A percentile compares a stretch with the other conserved stretches of the same genome.
phyloP scores from a whole-genome alignment of 2,329 filamentous ascomycete genomes.

The Epicoccum sorghinum region DNA sequence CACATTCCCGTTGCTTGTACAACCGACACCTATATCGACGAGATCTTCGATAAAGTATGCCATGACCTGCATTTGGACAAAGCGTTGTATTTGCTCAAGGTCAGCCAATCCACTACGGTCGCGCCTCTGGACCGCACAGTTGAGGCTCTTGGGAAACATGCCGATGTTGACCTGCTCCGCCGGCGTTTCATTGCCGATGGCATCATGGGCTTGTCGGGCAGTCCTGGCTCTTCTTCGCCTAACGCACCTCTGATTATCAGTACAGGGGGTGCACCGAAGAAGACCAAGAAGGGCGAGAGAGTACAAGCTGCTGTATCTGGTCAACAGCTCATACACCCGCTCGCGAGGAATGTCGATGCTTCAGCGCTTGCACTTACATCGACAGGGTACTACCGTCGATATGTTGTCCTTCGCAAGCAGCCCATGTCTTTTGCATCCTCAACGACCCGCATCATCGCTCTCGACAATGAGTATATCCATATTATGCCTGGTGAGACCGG shows the following conservation, averaged over 20 bases:
- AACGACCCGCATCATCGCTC: conserved; percentile 76
- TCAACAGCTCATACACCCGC: conserved; percentile 61
- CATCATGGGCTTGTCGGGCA: conserved; percentile 70
- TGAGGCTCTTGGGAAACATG: conserved; percentile 75
- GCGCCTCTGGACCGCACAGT: conserved; percentile 79
- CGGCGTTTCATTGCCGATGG: conserved; percentile 78
- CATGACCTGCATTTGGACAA: conserved; percentile 80
- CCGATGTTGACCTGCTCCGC: conserved; percentile 76
- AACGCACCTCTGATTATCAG: conserved; percentile 67
- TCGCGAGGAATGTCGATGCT: conserved; percentile 64
- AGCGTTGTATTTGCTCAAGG: conserved; percentile 77
- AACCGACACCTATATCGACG: conserved; percentile 81
- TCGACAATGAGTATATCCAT: conserved; percentile 86
- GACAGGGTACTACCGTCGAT: conserved; percentile 68
- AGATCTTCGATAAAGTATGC: conserved; percentile 80
- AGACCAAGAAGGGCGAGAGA: conserved; percentile 62
- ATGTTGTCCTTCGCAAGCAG: conserved; percentile 81
- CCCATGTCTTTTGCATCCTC: conserved; percentile 79
- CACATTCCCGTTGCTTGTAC: conserved; percentile 77
- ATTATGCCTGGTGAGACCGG: conserved; percentile 68
- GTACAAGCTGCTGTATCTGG: conserved; percentile 57
- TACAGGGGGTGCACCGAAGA: conserved; percentile 56
- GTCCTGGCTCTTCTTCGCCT: conserved; percentile 72
- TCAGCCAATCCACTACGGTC: conserved; percentile 75
- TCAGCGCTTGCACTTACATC: conserved; percentile 45